Evolutionary conservation across 75 land plant species (phyloP), one percentile per base, ranked within the genome.

Genomic region (Larix kaempferi): DNA sequence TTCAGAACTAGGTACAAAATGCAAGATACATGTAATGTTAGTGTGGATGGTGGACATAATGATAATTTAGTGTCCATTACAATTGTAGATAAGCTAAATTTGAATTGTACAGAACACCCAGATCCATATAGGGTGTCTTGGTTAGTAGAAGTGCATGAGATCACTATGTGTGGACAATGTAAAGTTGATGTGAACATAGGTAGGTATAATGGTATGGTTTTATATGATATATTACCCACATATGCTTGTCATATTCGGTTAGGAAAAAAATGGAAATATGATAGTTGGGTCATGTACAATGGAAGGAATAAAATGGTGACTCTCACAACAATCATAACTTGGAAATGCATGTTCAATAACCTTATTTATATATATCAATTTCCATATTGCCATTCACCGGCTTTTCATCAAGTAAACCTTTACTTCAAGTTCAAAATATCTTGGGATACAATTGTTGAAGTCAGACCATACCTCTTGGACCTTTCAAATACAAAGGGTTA

Each of bases 371-470:
- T 91, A 29, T 91, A 29, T 93, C 99, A 4, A 96, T 86, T 78
- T 96, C 99, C 37, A 90, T 87, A 78, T 97, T 97, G 19, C 95
- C 99, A 19, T 90, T 85, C 5, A 97, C 85, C 37, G 94, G 78
- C 81, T 92, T 97, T 56, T 95, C 91, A 79, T 91, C 78, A 63
- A 91, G 91, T n/a, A 76, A 87, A 87, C 69, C 77, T 81, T 55
- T 56, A 65, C 76, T 89, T 94, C 73, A 94, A 82, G 37, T 85
- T 82, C 60, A 97, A 77, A 22, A 94, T 76, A 65, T 94, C 89
- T 66, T 89, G 66, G 55, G 89, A 12, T 56, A 87, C 29, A 78
- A 73, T 67, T 98, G 98, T 8, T 94, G 84, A 71, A 78, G 88
- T 98, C 99, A 97, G 71, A 80, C 81, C 67, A 92, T 82, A 14